Percentiles rank a stretch among this genome's conserved stretches.
Evolutionary conservation across 495 filamentous ascomycete genomes (phyloP).

Genomic region (Aspergillus heteromorphus): DNA sequence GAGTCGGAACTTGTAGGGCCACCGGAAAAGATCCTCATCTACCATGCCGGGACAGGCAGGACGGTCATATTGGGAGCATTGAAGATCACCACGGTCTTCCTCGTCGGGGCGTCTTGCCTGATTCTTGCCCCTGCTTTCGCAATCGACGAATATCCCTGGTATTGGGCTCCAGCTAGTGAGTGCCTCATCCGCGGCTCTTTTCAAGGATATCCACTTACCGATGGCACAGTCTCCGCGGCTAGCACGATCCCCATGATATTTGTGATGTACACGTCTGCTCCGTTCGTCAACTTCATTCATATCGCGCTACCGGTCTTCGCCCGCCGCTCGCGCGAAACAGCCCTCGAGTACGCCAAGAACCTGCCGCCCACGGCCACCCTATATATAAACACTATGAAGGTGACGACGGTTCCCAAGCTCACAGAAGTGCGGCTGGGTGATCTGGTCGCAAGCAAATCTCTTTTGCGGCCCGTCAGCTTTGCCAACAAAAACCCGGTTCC

Average conservation of each 20-base stretch:
- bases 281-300: conserved; percentile 69
- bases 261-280: conserved; percentile 57
- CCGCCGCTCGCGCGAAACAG: conserved; percentile 59
- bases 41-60: conserved; percentile 62
- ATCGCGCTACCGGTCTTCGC: conserved; percentile 63
- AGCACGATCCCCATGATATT: conserved; percentile 63
- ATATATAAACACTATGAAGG: conserved; percentile 66
- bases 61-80: conserved; percentile 61
- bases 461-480: conserved; percentile 37
- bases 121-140: conserved; percentile 57
- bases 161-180: conserved; percentile 44
- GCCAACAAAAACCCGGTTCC: conserved; percentile 28
- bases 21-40: conserved; percentile 61
- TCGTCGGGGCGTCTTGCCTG: conserved; percentile 58
- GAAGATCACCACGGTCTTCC: conserved; percentile 65
- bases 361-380: conserved; percentile 59
- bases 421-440: conserved; percentile 37
- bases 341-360: conserved; percentile 58
- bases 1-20: conserved; percentile 24
- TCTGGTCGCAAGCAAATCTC: conserved; percentile 26
- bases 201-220: neutral
- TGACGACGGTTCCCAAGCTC: conserved; percentile 40
- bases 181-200: neutral
- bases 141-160: conserved; percentile 41
- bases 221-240: conserved; percentile 45